phyloP scores from a whole-genome alignment of 2,329 filamentous ascomycete genomes.

The Xylaria arbuscula region DNA sequence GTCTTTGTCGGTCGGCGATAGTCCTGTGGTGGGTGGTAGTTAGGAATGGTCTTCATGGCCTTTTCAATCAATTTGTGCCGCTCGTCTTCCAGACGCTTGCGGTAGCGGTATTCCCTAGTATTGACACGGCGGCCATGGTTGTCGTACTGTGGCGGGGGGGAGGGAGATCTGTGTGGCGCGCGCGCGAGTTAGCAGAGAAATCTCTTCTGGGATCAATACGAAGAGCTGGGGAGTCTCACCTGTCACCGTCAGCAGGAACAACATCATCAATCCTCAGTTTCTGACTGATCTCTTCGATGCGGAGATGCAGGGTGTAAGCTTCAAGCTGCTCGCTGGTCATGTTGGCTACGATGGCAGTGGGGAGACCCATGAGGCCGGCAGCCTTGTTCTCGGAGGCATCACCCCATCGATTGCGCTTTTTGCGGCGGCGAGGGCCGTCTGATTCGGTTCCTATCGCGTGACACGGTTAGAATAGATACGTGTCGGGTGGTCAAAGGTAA shows the following conservation, averaged over 20 bases:
- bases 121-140: conserved; percentile 99
- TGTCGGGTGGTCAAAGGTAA: conserved; percentile 3
- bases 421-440: conserved; percentile 88
- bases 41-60: conserved; percentile 99
- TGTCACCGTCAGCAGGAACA: conserved; percentile 93
- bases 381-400: conserved; percentile 98
- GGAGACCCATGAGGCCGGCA: conserved; percentile 95
- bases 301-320: conserved; percentile 93
- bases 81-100: conserved; percentile 97
- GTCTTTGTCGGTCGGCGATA: conserved; percentile 99
- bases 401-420: conserved; percentile 99
- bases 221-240: conserved; percentile 63
- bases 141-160: conserved; percentile 96
- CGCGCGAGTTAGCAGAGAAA: conserved; percentile 19
- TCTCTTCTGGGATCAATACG: background rate
- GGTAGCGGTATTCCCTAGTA: conserved; percentile 97
- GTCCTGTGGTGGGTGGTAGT: conserved; percentile 98
- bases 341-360: conserved; percentile 94
- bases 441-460: conserved; percentile 59
- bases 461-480: conserved; percentile 37
- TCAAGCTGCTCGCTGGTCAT: conserved; percentile 99
- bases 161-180: conserved; percentile 77
- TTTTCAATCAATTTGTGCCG: conserved; percentile 98
- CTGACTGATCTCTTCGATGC: conserved; percentile 99
- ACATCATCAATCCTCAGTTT: conserved; percentile 99